Base-by-base conservation (phyloP, 331 rosid species). In the Arachis monticola region DNA sequence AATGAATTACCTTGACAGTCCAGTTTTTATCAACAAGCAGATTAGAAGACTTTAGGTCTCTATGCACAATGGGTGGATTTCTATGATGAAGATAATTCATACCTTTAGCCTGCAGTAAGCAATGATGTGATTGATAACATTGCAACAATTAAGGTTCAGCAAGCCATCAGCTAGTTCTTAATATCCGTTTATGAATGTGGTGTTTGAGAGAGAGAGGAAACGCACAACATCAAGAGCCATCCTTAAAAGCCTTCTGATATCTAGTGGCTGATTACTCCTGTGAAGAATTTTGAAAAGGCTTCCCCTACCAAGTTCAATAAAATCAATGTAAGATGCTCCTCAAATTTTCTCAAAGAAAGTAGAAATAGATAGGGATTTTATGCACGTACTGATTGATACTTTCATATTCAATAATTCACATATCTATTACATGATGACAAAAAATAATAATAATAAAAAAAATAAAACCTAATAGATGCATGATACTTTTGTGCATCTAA, bases 201-300 rank as follows among this genome's bases (percentile, higher is more conserved):
- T 1, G 46, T 51, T 44, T 44, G 48, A 44, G 48, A 13, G 11
- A 64, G 64, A 53, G 59, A 60, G 67, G 73, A 74, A 74, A 79
- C 96, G 11, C 83, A 92, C 96, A 79, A 86, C 86, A 85, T 92
- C 92, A 71, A 92, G 97, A 55, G 96, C 92, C 91, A 92, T 88
- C 82, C 80, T 82, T 55, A 88, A 77, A 72, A 84, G 85, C 77
- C 87, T 74, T 87, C 85, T 83, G 72, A 88, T 81, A 77, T 90
- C 91, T 60, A 90, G 75, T 64, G 89, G 53, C 66, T 87, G 87
- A 81, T 73, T 86, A 89, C 75, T 90, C 76, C 62, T 82, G 85
- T 88, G 91, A 81, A 92, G 88, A 48, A 79, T 82, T 84, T 69
- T 90, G 70, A 88, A 90, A 56, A 92, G 92, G 84, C 97, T 92